Evolutionary conservation across 331 rosid genomes (phyloP).

Genomic region (Arachis monticola): DNA sequence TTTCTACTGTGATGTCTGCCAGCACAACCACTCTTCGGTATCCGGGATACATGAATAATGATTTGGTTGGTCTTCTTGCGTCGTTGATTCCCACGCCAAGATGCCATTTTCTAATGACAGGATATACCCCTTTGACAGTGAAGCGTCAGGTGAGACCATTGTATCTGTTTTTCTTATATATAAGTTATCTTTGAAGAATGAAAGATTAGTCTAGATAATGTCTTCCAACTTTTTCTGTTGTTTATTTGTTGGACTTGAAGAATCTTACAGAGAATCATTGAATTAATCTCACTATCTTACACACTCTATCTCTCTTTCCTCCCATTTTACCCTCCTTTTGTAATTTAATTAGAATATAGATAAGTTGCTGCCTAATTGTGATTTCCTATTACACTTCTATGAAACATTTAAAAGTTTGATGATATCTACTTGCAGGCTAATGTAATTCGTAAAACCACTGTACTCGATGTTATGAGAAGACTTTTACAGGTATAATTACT

Average conservation of each 20-base stretch:
- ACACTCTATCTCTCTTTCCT: background rate
- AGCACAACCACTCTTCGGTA: slow-evolving; percentile 96
- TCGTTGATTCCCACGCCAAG: slow-evolving; percentile 96
- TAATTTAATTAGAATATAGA: slow-evolving; percentile 13
- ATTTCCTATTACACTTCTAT: slow-evolving; percentile 11
- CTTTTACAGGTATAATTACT: slow-evolving; percentile 80
- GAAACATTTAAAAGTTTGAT: slow-evolving; percentile 32
- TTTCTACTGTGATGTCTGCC: slow-evolving; percentile 98
- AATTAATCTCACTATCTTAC: background rate
- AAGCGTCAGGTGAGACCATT: slow-evolving; percentile 81
- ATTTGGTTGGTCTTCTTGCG: slow-evolving; percentile 98
- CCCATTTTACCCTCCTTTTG: too few relatives aligned
- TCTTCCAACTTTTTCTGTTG: too few relatives aligned
- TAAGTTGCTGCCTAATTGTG: slow-evolving; percentile 9
- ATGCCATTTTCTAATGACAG: slow-evolving; percentile 99
- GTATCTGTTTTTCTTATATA: background rate
- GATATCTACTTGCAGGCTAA: slow-evolving; percentile 71
- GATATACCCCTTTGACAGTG: slow-evolving; percentile 96
- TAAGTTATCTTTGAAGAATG: too few relatives aligned
- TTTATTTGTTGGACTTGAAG: too few relatives aligned
- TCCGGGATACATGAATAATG: slow-evolving; percentile 99
- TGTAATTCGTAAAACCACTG: slow-evolving; percentile 97
- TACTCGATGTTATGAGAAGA: slow-evolving; percentile 97
- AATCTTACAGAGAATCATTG: too few relatives aligned
- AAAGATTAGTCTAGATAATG: too few relatives aligned